Conservation (phyloP, 257 asterid species). For the Rubia yunnanensis region DNA sequence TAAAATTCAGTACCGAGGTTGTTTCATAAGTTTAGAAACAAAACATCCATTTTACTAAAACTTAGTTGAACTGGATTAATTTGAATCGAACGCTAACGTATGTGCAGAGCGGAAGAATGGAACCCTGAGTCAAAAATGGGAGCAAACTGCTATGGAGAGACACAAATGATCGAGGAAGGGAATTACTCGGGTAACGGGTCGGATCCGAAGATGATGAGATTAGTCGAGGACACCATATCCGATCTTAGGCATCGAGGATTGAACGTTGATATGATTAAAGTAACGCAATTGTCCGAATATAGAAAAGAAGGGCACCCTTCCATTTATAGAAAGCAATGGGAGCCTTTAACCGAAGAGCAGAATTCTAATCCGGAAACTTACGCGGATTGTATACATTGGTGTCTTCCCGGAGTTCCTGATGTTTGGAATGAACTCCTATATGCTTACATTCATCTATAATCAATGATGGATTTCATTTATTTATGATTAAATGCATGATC, state of each 20-base stretch:
- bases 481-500: too few species aligned
- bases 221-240: slow-evolving; percentile 43
- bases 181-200: slow-evolving; percentile 60
- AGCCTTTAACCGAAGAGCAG: slow-evolving; percentile 45
- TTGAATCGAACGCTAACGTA: too few species aligned
- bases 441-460: slow-evolving; percentile 27
- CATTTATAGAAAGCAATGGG: slow-evolving; percentile 67
- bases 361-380: slow-evolving; percentile 43
- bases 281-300: slow-evolving; percentile 74
- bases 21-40: too few species aligned
- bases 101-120: slow-evolving; percentile 72
- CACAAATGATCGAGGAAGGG: slow-evolving; percentile 35
- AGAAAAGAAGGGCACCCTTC: slow-evolving; percentile 91
- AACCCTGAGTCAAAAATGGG: slow-evolving; percentile 32
- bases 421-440: slow-evolving; percentile 80
- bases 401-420: slow-evolving; percentile 94
- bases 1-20: too few species aligned
- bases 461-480: not conserved
- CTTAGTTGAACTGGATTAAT: too few species aligned
- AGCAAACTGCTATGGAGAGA: slow-evolving; percentile 53
- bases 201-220: slow-evolving; percentile 66
- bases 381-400: slow-evolving; percentile 90
- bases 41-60: too few species aligned
- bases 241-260: slow-evolving; percentile 45
- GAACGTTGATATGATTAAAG: slow-evolving; percentile 52